phyloP scores from a whole-genome alignment of 2,329 filamentous ascomycete genomes.

The Microdochium bolleyi region DNA sequence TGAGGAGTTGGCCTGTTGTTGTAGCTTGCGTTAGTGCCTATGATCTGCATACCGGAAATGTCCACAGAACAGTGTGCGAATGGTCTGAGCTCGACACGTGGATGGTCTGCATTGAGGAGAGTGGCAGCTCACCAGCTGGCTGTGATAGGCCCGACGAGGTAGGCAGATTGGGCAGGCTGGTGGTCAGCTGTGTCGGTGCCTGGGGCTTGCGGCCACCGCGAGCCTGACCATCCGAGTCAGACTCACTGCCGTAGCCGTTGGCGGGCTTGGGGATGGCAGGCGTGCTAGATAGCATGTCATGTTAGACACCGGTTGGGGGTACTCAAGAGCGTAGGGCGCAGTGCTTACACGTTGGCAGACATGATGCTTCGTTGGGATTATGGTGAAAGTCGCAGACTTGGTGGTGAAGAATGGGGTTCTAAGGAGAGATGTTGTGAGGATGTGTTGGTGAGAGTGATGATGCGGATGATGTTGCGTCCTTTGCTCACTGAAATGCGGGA shows the following conservation, averaged over 20 bases:
- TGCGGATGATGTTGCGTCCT: too few relatives aligned
- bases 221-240: slow-evolving; percentile 25
- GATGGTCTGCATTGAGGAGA: not conserved
- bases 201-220: slow-evolving; percentile 12
- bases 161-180: slow-evolving; percentile 10
- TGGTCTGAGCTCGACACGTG: too few relatives aligned
- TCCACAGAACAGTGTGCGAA: too few relatives aligned
- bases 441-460: not conserved
- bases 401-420: too few relatives aligned
- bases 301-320: slow-evolving; percentile 6
- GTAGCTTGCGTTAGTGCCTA: too few relatives aligned
- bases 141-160: slow-evolving; percentile 19
- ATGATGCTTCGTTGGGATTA: too few relatives aligned
- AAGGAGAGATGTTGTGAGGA: too few relatives aligned
- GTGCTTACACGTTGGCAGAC: slow-evolving; percentile 14
- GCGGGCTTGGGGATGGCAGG: slow-evolving; percentile 17
- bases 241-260: slow-evolving; percentile 23
- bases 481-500: too few relatives aligned
- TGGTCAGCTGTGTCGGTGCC: slow-evolving; percentile 9
- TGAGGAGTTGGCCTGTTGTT: slow-evolving; percentile 40
- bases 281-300: slow-evolving; percentile 6
- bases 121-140: slow-evolving; percentile 19
- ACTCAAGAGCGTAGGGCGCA: not conserved
- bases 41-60: too few relatives aligned
- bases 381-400: too few relatives aligned